A percentile compares a stretch with the other conserved stretches of the same genome.
Conservation (phyloP, 2,329 filamentous ascomycete genomes). For the Trichothecium sympodiale region DNA sequence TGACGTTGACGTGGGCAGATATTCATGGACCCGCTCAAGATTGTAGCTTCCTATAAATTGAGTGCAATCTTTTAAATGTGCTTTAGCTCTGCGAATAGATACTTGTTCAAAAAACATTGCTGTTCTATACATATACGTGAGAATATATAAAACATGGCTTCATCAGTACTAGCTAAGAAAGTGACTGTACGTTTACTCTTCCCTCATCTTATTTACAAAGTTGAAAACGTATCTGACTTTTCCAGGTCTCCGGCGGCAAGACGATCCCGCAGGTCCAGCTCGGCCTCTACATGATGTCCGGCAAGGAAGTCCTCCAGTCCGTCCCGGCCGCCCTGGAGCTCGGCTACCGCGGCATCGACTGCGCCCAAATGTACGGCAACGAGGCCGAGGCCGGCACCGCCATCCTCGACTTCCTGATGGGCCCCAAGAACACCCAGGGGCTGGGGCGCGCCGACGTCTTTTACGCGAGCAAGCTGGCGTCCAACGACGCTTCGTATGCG, state of each 20-base stretch:
- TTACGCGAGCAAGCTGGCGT: slow-evolving; percentile 70
- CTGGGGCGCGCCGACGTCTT: slow-evolving; percentile 60
- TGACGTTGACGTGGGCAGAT: too few relatives aligned
- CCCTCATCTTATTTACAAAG: too few relatives aligned
- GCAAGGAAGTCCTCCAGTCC: slow-evolving; percentile 44
- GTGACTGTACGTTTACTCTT: not conserved
- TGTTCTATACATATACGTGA: too few relatives aligned
- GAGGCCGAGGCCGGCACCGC: slow-evolving; percentile 59
- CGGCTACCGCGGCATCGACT: slow-evolving; percentile 40
- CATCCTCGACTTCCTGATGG: slow-evolving; percentile 45
- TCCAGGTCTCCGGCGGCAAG: slow-evolving; percentile 52
- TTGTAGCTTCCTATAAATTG: too few relatives aligned
- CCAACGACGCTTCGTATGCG: slow-evolving; percentile 54
- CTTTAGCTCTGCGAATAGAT: too few relatives aligned
- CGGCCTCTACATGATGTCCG: slow-evolving; percentile 61
- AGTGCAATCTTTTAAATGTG: too few relatives aligned
- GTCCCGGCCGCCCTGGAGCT: slow-evolving; percentile 46
- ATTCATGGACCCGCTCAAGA: too few relatives aligned
- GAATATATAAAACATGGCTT: too few relatives aligned
- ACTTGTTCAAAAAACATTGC: too few relatives aligned
- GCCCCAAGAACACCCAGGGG: slow-evolving; percentile 32
- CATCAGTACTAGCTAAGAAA: not conserved
- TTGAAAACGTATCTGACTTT: not conserved
- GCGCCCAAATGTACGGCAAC: slow-evolving; percentile 51
- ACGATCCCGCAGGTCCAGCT: slow-evolving; percentile 63